Base-by-base conservation (phyloP, 2,329 filamentous ascomycete species). In the Fusarium phyllophilum region DNA sequence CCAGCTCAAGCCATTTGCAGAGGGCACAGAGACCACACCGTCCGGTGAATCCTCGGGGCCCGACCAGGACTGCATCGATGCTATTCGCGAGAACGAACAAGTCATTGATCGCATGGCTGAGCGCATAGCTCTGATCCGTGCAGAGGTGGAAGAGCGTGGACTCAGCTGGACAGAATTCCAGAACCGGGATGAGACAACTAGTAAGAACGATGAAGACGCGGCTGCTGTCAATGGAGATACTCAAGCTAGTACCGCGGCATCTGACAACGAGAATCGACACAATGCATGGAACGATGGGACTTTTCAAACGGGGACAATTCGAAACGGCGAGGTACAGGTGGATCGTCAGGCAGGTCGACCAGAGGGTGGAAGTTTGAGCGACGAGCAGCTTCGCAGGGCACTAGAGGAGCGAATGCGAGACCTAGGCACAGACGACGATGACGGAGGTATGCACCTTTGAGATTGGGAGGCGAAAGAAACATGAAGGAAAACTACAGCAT, bases 21-120 rank as follows among this genome's bases (percentile, higher is more conserved):
- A 90, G 20, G 87, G 86, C 34, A 78, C 79, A 29, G 81, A 80
- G 6, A 78, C 82, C 1, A 78, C 83, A n/a, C 24, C 77, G 24
- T 74, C 79, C 10, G 71, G 44, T 8, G 44, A 52, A 26, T 68
- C 39, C 34, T 58, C 73, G 7, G 73, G 67, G 22, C 82, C 90
- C 22, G 93, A 95, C 79, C 85, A 86, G 70, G 92, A 93, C 80
- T 95, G 93, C 84, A 84, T 89, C 74, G 92, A 94, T 66, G 93
- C 93, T 66, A 93, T 95, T 79, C 81, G 83, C 64, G 93, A 95
- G 82, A 95, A 95, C 82, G 87, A 91, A 76, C 81, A 79, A 26
- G 92, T 95, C 65, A 92, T 95, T 65, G 85, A 82, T 70, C 87
- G 92, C 75, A 93, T 94, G 88, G 85, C 87, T 70, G 88, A 90